These are phyloP conservation scores for Laburnicola sp. DNA, from an alignment of 2,329 filamentous ascomycete species.

Conservation along the genomic window DNA sequence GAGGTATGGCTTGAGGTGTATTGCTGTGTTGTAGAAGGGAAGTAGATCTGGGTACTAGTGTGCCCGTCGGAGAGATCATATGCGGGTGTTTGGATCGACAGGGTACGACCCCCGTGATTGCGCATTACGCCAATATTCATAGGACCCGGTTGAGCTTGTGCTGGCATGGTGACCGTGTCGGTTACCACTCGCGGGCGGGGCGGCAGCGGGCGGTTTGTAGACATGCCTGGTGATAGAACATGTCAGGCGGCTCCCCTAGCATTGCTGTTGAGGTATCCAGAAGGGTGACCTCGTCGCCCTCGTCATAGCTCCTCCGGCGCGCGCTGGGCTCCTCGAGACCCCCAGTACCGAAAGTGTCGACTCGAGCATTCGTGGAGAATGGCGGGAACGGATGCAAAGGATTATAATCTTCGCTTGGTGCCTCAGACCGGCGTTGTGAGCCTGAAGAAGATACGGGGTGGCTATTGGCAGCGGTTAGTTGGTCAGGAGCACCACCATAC, in stretches of 20 bases:
- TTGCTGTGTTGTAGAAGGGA: slow-evolving; percentile 82
- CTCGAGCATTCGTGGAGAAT: slow-evolving; percentile 64
- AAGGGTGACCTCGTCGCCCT: slow-evolving; percentile 74
- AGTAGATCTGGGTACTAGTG: slow-evolving; percentile 43
- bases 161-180: slow-evolving; percentile 50
- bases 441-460: slow-evolving; percentile 50
- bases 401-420: slow-evolving; percentile 49
- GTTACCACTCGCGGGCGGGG: slow-evolving; percentile 64
- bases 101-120: slow-evolving; percentile 40
- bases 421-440: slow-evolving; percentile 50
- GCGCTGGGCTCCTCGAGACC: slow-evolving; percentile 75
- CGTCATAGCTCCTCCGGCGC: slow-evolving; percentile 83
- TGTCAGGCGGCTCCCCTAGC: slow-evolving; percentile 71
- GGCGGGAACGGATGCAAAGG: slow-evolving; percentile 61
- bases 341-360: slow-evolving; percentile 89
- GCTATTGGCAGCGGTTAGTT: slow-evolving; percentile 44
- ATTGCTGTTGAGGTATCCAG: slow-evolving; percentile 48
- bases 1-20: slow-evolving; percentile 75
- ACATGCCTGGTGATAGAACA: slow-evolving; percentile 88
- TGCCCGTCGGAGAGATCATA: slow-evolving; percentile 38
- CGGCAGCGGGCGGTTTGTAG: slow-evolving; percentile 61
- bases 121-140: slow-evolving; percentile 49
- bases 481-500: slow-evolving; percentile 59
- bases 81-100: slow-evolving; percentile 34
- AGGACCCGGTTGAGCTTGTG: slow-evolving; percentile 47